Evolutionary conservation across 2,329 filamentous ascomycete genomes (phyloP), one percentile per base, ranked within the genome.

Genomic region (Calonectria pauciramosa): DNA sequence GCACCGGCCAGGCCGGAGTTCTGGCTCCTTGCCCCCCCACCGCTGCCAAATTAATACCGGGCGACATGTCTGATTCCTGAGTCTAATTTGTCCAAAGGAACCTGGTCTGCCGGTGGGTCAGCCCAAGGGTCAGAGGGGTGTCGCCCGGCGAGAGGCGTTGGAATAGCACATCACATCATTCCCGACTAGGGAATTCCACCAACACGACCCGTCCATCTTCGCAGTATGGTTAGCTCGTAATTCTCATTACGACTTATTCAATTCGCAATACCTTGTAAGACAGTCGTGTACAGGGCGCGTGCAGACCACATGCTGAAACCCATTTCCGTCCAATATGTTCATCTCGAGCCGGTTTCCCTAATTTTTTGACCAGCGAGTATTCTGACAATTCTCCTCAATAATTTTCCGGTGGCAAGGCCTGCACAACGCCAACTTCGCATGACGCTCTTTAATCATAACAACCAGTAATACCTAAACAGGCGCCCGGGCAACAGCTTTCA

Each of bases 261-360:
- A 70, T 70, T 70, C 56, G 30, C 68, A 64, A 38, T 63, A 51
- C 54, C 68, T 63, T 70, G 68, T 41, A 63, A 70, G 56, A 63
- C 38, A 23, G 26, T 34, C 26, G 41, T 64, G 34, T 32, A 38
- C 38, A 51, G 18, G 66, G 49, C 49, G 36, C 49, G 16, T 26
- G 51, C 66, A 34, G n/a, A 23, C 36, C 34, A 44, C 51, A 44
- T 38, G 34, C 34, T 36, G 51, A 44, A 60, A 34, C 51, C 65
- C 66, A 59, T 54, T 54, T 68, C 66, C 66, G 41, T 56, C 51
- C 51, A 38, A 36, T 44, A 70, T 36, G 60, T 70, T 47, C 68
- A 70, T 70, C 56, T 38, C 18, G 16, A 41, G 56, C 41, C 49
- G 49, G 6, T 68, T 59, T 51, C 64, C 66, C 36, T 68, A 30